Evolutionary conservation across 805 yeast genomes (phyloP), one percentile per base, ranked within the genome.

Genomic region (Candida multigemmis): DNA sequence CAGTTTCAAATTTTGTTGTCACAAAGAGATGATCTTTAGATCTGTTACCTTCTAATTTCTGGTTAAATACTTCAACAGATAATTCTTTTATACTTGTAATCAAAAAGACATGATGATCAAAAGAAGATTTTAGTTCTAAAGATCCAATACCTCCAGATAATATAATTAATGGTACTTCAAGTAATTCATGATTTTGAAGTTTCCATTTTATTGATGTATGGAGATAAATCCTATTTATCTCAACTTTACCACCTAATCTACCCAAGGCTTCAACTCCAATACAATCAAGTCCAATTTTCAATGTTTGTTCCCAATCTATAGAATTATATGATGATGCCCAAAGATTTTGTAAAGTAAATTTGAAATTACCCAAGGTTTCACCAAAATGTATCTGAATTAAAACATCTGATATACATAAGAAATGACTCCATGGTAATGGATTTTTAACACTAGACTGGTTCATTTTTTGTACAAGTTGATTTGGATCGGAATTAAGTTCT

Each of bases 91-190:
- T 48, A 10, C 65, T 62, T 3, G 75, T 71, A 24, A 89, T 68
- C 18, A 83, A 68, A 48, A 91, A 86, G 11, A 83, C 72, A 45
- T 89, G 96, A 47, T 75, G 85, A 46, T 91, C 97, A 41, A 89
- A 74, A 0, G 86, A 75, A 4, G 77, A 55, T 41, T 79, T 80
- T 3, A 71, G 41, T 15, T 75, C 73, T 12, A 83, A 40, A 4
- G 62, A 54, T 2, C 60, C 73, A 17, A 85, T 46, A 0, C 78
- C 75, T 4, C 73, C 58, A 0, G 78, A 63, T 3, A 80, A 45
- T 13, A 75, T 64, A 3, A 89, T 77, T 32, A 82, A 48, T 0
- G 97, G 96, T 7, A 78, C 61, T 22, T 60, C 71, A 16, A 65
- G 50, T 4, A 56, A 44, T 4, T 56, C 53, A 11, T 65, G 64